phyloP scores from a whole-genome alignment of 2,329 filamentous ascomycete species.

The Botryosphaeria agaves region DNA sequence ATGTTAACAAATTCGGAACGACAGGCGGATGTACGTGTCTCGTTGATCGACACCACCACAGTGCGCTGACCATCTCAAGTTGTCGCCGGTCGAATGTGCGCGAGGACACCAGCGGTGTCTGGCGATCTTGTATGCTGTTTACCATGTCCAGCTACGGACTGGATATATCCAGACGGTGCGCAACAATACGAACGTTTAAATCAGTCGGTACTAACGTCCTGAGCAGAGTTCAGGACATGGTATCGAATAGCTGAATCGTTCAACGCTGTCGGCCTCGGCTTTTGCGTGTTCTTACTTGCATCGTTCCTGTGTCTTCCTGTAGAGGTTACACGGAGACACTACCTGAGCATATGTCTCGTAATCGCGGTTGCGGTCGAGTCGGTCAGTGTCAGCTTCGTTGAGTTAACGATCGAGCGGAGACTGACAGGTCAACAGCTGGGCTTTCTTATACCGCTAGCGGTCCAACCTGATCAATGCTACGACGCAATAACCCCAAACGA shows the following conservation, averaged over 20 bases:
- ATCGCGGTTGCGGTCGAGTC: constrained; percentile 62
- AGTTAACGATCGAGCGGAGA: constrained; percentile 6
- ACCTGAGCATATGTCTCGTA: constrained; percentile 76
- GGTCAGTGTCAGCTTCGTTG: constrained; percentile 32
- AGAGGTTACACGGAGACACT: constrained; percentile 83
- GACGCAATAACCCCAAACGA: constrained; percentile 86
- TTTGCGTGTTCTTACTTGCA: constrained; percentile 57
- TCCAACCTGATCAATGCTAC: constrained; percentile 64
- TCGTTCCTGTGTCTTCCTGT: constrained; percentile 69
- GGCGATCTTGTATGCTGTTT: constrained; percentile 55
- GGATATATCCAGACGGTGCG: constrained; percentile 44
- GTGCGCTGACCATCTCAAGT: constrained; percentile 25
- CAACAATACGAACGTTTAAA: not conserved
- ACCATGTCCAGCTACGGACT: constrained; percentile 76
- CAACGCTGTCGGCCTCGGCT: constrained; percentile 54
- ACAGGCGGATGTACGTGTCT: constrained; percentile 47
- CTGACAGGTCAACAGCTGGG: constrained; percentile 42
- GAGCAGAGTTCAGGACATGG: constrained; percentile 34
- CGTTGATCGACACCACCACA: constrained; percentile 1
- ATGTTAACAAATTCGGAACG: constrained; percentile 40
- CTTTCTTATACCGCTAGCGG: constrained; percentile 75
- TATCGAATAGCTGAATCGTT: constrained; percentile 64
- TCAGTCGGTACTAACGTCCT: constrained; percentile 4
- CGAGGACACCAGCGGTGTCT: constrained; percentile 19
- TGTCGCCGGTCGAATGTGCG: constrained; percentile 39